These are phyloP conservation scores for Hyaloscypha bicolor DNA, from an alignment of 495 filamentous ascomycete species.

Conservation along the genomic window DNA sequence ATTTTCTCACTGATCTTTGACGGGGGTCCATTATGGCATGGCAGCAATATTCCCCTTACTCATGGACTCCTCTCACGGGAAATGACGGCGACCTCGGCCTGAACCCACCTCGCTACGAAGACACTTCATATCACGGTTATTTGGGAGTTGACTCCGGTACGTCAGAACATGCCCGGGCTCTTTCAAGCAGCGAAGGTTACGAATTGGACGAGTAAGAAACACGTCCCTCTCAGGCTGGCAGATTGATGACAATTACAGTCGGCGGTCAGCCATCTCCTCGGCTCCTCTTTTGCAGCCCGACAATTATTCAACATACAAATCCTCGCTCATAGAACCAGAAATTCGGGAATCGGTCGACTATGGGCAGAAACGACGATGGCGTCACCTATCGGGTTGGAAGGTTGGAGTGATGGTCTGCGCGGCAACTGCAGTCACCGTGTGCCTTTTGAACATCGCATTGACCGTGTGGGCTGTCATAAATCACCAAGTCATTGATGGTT, in stretches of 20 bases:
- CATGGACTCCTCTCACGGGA: slow-evolving; percentile 12
- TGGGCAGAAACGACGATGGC: background rate
- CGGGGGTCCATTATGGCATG: background rate
- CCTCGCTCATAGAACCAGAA: background rate
- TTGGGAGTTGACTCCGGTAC: background rate
- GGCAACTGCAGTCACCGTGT: slow-evolving; percentile 12
- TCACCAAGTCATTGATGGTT: slow-evolving; percentile 7
- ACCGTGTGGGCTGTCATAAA: slow-evolving; percentile 19
- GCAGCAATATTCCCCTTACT: background rate
- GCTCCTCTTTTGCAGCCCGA: slow-evolving; percentile 12
- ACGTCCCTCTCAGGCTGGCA: background rate
- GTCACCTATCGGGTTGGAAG: slow-evolving; percentile 23
- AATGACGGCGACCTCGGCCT: slow-evolving; percentile 8
- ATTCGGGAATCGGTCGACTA: background rate
- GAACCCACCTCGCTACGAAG: background rate
- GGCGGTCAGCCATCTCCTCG: slow-evolving; percentile 8
- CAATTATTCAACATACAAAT: background rate
- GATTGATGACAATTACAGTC: slow-evolving; percentile 2
- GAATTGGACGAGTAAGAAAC: background rate
- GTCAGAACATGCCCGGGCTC: background rate
- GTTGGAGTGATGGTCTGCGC: slow-evolving; percentile 21
- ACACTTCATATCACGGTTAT: background rate
- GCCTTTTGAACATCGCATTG: slow-evolving; percentile 15
- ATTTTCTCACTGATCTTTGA: too few species aligned
- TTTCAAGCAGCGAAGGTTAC: background rate